Evolutionary conservation across 2,329 filamentous ascomycete genomes (phyloP), one percentile per base, ranked within the genome.

Genomic region (Alternaria dauci): DNA sequence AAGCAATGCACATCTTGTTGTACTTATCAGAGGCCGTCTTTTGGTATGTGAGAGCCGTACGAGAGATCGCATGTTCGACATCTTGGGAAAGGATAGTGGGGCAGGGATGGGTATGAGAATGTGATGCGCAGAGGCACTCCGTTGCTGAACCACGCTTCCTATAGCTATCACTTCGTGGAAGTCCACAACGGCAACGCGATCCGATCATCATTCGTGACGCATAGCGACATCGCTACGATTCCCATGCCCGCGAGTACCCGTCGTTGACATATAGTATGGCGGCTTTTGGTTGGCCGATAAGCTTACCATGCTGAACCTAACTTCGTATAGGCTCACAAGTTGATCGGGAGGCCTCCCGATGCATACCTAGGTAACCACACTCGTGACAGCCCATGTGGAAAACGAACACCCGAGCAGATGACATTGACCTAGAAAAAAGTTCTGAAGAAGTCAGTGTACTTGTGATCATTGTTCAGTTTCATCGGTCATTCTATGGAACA

Each of bases 1-100:
- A 20, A 47, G 28, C n/a, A 34, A 39, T 43, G 61, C 52, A 42
- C 55, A 55, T 50, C 59, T 54, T 42, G 60, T 58, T 39, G 55
- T 50, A 32, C 48, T 63, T 34, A 55, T 56, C 54, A 69, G 48
- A 20, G 59, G 65, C 46, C 65, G 63, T 46, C 57, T 62, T 44
- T 55, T 54, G 32, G 52, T 54, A 48, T 58, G 60, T 14, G 44
- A 48, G 11, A 48, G 18, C 4, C n/a, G 44, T 48, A 32, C 18
- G 50, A 74, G 57, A 30, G 61, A 63, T 51, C 61, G 66, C 42
- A 65, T 62, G 52, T 60, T 55, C 44, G 58, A 66, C 67, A 39
- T 39, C 11, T 11, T 39, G n/a, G 7, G 38, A 38, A 8, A 9
- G 7, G 38, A 70, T 71, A 25, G 28, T 61, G 52, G 30, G 46